A percentile compares a stretch with the other conserved stretches of the same genome.
Evolutionary conservation across 495 filamentous ascomycete species (phyloP).

Genomic region (Xylaria sp.): DNA sequence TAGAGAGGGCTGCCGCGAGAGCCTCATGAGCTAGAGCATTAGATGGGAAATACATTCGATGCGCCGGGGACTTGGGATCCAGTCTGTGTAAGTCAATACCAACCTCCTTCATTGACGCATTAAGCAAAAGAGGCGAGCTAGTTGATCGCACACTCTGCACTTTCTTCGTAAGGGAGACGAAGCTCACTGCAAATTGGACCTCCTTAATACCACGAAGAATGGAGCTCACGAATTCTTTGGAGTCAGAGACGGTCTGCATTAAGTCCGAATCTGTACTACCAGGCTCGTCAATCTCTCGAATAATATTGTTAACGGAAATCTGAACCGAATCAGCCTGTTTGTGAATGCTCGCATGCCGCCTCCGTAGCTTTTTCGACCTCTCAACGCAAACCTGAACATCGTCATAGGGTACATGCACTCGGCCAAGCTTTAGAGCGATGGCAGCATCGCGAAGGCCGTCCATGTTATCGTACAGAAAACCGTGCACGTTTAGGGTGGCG

Average conservation of each 20-base stretch:
- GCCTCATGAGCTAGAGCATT: conserved; percentile 96
- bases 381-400: conserved; percentile 72
- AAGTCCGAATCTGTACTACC: conserved; percentile 73
- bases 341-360: conserved; percentile 35
- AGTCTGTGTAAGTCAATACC: conserved; percentile 92
- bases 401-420: conserved; percentile 89
- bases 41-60: conserved; percentile 98
- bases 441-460: conserved; percentile 91
- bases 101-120: conserved; percentile 93
- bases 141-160: conserved; percentile 69
- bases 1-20: conserved; percentile 86
- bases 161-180: conserved; percentile 82
- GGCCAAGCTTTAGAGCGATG: conserved; percentile 86
- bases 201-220: conserved; percentile 92
- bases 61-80: conserved; percentile 90
- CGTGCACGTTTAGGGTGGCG: conserved; percentile 87
- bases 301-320: conserved; percentile 73
- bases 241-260: conserved; percentile 88
- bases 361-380: conserved; percentile 50
- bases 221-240: conserved; percentile 89
- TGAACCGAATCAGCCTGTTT: conserved; percentile 53
- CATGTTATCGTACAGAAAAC: conserved; percentile 84
- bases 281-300: conserved; percentile 78
- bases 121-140: conserved; percentile 76
- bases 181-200: conserved; percentile 94